Conservation (phyloP, 495 filamentous ascomycete species). For the Delitschia confertaspora region DNA sequence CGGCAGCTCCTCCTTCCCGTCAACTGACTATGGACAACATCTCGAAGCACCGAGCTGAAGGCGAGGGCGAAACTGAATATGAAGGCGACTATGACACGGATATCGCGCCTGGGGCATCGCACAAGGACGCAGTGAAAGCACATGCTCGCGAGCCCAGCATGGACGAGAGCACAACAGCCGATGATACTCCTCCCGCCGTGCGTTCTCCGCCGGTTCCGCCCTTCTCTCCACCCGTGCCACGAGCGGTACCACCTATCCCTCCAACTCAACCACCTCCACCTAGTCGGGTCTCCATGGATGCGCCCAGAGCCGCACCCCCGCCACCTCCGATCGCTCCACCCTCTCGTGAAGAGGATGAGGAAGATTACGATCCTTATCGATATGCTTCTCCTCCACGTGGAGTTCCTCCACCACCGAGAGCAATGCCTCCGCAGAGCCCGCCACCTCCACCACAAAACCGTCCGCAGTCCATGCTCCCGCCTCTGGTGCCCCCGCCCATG, state of each 20-base stretch:
- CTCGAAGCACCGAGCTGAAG: constrained; percentile 32
- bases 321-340: constrained; percentile 28
- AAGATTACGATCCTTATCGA: constrained; percentile 37
- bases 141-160: constrained; percentile 70
- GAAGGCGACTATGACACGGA: constrained; percentile 98
- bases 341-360: constrained; percentile 18
- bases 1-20: constrained; percentile 44
- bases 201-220: constrained; percentile 27
- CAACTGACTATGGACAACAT: constrained; percentile 52
- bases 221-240: constrained; percentile 24
- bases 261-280: constrained; percentile 28
- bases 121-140: constrained; percentile 83
- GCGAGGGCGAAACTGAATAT: constrained; percentile 83
- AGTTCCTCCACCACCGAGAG: constrained; percentile 20
- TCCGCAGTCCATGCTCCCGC: constrained; percentile 12
- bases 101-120: constrained; percentile 78
- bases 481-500: constrained; percentile 6
- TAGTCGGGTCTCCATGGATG: constrained; percentile 32
- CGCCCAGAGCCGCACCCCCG: constrained; percentile 32
- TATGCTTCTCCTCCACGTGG: constrained; percentile 22
- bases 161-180: constrained; percentile 48
- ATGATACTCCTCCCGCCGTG: constrained; percentile 40
- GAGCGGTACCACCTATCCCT: constrained; percentile 34
- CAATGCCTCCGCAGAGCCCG: constrained; percentile 12
- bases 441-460: constrained; percentile 15